Conservation (phyloP, 352 stramenopile species). For the Thraustotheca clavata region DNA sequence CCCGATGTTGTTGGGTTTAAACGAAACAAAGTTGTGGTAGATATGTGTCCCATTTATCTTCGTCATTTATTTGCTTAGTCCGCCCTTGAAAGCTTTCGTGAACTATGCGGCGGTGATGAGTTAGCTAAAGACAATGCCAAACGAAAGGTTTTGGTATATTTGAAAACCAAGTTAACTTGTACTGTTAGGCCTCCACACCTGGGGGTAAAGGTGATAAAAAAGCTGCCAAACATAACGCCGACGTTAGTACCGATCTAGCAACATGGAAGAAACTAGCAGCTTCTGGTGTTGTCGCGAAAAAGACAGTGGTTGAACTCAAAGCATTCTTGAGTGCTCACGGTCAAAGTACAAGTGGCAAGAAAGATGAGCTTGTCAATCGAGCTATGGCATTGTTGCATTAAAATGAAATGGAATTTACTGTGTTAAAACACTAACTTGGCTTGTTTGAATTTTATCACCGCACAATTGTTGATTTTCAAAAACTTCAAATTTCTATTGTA, state of each 20-base stretch:
- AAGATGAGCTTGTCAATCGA: slow-evolving; percentile 52
- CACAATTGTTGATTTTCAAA: no score
- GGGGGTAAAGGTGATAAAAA: slow-evolving; percentile 39
- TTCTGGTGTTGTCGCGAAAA: slow-evolving; percentile 54
- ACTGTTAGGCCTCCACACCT: background rate
- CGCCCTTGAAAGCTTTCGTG: slow-evolving; percentile 37
- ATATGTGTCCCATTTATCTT: background rate
- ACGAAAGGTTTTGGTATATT: slow-evolving; percentile 32
- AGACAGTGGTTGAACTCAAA: slow-evolving; percentile 62
- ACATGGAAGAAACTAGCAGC: slow-evolving; percentile 40
- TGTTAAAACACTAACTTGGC: slow-evolving; percentile 3
- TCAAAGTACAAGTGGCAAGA: slow-evolving; percentile 36
- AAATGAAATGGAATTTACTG: background rate
- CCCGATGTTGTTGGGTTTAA: slow-evolving; percentile 62
- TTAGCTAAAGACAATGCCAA: slow-evolving; percentile 43
- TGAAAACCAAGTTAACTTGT: background rate
- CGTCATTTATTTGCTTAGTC: slow-evolving; percentile 22
- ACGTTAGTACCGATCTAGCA: slow-evolving; percentile 23
- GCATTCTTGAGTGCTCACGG: slow-evolving; percentile 47
- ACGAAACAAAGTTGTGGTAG: slow-evolving; percentile 55
- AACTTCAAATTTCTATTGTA: no score
- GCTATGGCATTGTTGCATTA: slow-evolving; percentile 37
- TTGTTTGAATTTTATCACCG: no score
- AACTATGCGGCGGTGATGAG: slow-evolving; percentile 41
- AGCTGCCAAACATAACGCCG: slow-evolving; percentile 23